These are phyloP conservation scores for Amanita rimosa DNA, from an alignment of 768 basidiomycete genomes.

Conservation along the genomic window DNA sequence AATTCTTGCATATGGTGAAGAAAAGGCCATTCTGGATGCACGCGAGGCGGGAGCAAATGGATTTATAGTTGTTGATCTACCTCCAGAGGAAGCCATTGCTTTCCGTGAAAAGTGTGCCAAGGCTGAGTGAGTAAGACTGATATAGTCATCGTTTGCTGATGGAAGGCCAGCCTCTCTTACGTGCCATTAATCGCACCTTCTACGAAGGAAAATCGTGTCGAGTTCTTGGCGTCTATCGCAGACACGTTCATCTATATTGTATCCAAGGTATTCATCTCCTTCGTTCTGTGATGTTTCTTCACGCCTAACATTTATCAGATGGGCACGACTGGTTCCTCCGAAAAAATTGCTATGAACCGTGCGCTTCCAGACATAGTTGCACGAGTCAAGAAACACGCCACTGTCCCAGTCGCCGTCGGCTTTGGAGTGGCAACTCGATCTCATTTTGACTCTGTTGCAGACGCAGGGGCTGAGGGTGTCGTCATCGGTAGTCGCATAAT, in stretches of 20 bases:
- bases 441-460: constrained; percentile 79
- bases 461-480: constrained; percentile 90
- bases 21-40: constrained; percentile 86
- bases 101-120: constrained; percentile 85
- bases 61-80: constrained; percentile 95
- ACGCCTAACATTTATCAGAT: constrained; percentile 36
- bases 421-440: constrained; percentile 89
- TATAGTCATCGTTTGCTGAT: constrained; percentile 1
- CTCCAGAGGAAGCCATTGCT: constrained; percentile 88
- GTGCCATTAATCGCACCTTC: constrained; percentile 94
- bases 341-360: constrained; percentile 54
- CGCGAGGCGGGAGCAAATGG: constrained; percentile 89
- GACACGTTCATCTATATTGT: constrained; percentile 98
- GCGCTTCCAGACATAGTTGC: constrained; percentile 76
- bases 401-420: constrained; percentile 86
- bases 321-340: constrained; percentile 95
- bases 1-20: constrained; percentile 89
- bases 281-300: not conserved
- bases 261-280: constrained; percentile 64
- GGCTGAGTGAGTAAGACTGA: constrained; percentile 46
- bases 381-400: constrained; percentile 69
- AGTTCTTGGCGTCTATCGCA: constrained; percentile 86
- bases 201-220: constrained; percentile 77
- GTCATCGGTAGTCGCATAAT: constrained; percentile 89
- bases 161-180: constrained; percentile 64